Evolutionary conservation across 306 rosid genomes (phyloP).

Genomic region (Citrullus amarus): DNA sequence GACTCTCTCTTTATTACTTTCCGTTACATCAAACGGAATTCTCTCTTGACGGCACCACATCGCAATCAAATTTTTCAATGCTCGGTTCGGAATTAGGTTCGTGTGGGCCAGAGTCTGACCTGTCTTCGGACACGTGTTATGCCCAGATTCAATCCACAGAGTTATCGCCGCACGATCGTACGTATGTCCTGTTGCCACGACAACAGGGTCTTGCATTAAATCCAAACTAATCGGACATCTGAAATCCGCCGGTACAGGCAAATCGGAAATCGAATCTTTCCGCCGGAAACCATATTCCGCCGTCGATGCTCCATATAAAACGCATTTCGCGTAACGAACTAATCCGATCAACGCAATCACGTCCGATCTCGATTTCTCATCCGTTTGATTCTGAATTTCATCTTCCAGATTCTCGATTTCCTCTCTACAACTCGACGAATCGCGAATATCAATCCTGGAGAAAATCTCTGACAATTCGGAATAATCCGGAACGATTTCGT

Average conservation of each 20-base stretch:
- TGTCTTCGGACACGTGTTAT: constrained; percentile 89
- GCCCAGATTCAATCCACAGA: constrained; percentile 76
- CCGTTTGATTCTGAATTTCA: constrained; percentile 49
- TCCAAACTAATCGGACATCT: constrained; percentile 77
- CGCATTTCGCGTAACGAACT: constrained; percentile 73
- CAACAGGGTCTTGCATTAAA: constrained; percentile 73
- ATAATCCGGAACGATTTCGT: constrained; percentile 54
- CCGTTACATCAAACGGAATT: constrained; percentile 43
- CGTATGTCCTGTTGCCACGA: constrained; percentile 95
- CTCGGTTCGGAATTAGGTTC: constrained; percentile 49
- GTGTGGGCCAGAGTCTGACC: constrained; percentile 71
- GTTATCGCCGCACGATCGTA: constrained; percentile 67
- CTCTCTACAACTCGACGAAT: constrained; percentile 51
- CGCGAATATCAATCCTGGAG: constrained; percentile 32
- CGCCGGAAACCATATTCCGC: constrained; percentile 2
- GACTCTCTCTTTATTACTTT: constrained; percentile 9
- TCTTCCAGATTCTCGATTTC: constrained; percentile 68
- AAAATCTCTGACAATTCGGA: constrained; percentile 33
- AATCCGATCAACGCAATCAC: constrained; percentile 57
- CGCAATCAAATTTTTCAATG: constrained; percentile 53
- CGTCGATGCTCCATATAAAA: constrained; percentile 64
- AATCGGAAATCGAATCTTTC: constrained; percentile 27
- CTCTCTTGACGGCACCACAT: constrained; percentile 74
- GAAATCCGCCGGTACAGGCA: constrained; percentile 46
- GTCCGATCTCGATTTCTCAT: constrained; percentile 57